A percentile compares a stretch with the other conserved stretches of the same genome.
phyloP scores from a whole-genome alignment of 2,329 filamentous ascomycete species.

The Colletotrichum plurivorum region DNA sequence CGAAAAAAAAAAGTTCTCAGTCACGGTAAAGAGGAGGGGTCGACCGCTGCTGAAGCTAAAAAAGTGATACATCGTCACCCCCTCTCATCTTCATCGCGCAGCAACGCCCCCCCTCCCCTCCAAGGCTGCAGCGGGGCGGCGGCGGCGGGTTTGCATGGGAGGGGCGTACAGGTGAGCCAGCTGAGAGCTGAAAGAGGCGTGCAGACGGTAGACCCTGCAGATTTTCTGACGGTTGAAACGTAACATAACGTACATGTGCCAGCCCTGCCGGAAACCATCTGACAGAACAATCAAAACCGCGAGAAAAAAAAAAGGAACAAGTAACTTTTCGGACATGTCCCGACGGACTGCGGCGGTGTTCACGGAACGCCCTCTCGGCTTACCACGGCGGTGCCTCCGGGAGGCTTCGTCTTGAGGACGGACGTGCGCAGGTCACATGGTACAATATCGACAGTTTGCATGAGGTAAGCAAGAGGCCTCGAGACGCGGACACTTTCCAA shows the following conservation, averaged over 20 bases:
- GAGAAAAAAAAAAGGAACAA: not conserved
- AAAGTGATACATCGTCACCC: conserved; percentile 3
- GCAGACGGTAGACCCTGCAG: not conserved
- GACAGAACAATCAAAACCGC: not conserved
- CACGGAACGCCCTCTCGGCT: too few relatives aligned
- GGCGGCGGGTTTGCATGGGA: too few relatives aligned
- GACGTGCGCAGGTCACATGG: not conserved
- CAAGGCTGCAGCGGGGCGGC: not conserved
- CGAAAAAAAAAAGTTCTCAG: not conserved
- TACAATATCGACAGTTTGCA: too few relatives aligned
- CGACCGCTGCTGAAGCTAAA: not conserved
- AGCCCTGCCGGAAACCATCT: too few relatives aligned
- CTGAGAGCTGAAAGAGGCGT: not conserved
- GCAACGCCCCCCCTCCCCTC: not conserved
- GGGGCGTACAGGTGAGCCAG: not conserved
- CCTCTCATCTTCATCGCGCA: not conserved
- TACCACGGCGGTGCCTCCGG: too few relatives aligned
- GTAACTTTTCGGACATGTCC: not conserved
- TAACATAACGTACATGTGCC: too few relatives aligned
- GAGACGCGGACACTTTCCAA: not conserved
- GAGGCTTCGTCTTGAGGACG: not conserved
- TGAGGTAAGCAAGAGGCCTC: not conserved
- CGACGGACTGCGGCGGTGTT: not conserved
- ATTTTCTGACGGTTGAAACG: too few relatives aligned
- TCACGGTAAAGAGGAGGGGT: conserved; percentile 14